These are phyloP conservation scores for Flaveria linearis DNA, from an alignment of 129 eudicot species.

Conservation along the genomic window DNA sequence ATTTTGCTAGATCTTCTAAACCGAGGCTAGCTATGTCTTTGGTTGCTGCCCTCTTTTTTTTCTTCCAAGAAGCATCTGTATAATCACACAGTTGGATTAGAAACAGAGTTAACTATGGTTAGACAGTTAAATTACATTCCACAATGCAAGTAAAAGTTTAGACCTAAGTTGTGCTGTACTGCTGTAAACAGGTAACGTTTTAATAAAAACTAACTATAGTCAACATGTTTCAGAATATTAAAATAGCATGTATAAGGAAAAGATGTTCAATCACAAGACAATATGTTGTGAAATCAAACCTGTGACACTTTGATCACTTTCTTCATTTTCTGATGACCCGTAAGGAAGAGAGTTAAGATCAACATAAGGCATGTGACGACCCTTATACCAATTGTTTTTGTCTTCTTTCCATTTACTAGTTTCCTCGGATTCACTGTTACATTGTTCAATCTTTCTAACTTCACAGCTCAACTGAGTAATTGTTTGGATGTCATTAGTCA, in stretches of 20 bases:
- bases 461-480: slow-evolving; percentile 31
- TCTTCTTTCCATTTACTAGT: slow-evolving; percentile 29
- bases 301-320: slow-evolving; percentile 42
- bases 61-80: slow-evolving; percentile 45
- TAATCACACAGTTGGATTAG: not conserved
- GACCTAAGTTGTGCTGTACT: no score
- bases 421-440: slow-evolving; percentile 32
- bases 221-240: not conserved
- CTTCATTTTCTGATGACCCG: slow-evolving; percentile 40
- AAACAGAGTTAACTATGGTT: slow-evolving; percentile 20
- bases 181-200: no score
- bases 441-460: slow-evolving; percentile 14
- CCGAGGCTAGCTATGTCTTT: slow-evolving; percentile 51
- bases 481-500: slow-evolving; percentile 43
- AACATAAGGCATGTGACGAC: slow-evolving; percentile 36
- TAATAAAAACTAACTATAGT: not conserved
- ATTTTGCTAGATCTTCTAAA: slow-evolving; percentile 53
- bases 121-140: not conserved
- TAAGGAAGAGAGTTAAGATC: slow-evolving; percentile 54
- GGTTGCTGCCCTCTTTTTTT: slow-evolving; percentile 45
- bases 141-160: no score
- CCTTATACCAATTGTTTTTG: slow-evolving; percentile 22
- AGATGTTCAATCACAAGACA: slow-evolving; percentile 5
- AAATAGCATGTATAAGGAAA: not conserved
- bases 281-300: slow-evolving; percentile 36